Evolutionary conservation across 495 filamentous ascomycete species (phyloP).

Genomic region (Aspergillus homomorphus): DNA sequence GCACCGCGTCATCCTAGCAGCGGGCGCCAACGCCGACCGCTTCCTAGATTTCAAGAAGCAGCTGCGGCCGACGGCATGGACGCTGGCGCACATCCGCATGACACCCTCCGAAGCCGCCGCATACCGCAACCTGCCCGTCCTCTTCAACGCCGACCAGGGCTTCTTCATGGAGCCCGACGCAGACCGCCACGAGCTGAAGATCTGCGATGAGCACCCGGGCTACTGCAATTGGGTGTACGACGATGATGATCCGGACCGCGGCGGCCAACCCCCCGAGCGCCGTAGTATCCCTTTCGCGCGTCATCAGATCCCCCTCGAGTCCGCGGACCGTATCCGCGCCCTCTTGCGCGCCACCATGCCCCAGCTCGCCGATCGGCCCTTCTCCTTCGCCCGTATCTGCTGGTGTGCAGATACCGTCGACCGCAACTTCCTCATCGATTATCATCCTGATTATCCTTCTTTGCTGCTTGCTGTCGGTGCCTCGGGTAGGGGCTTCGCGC

Average conservation of each 20-base stretch:
- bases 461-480: slow-evolving; percentile 50
- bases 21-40: slow-evolving; percentile 45
- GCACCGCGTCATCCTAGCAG: slow-evolving; percentile 42
- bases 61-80: slow-evolving; percentile 53
- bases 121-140: slow-evolving; percentile 47
- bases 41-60: slow-evolving; percentile 52
- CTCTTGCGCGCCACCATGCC: slow-evolving; percentile 51
- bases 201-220: slow-evolving; percentile 56
- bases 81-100: slow-evolving; percentile 49
- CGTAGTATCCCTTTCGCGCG: slow-evolving; percentile 46
- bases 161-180: slow-evolving; percentile 57
- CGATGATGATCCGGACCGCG: slow-evolving; percentile 6
- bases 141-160: slow-evolving; percentile 50
- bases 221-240: slow-evolving; percentile 45
- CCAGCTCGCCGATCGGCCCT: slow-evolving; percentile 43
- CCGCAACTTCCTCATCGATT: slow-evolving; percentile 46
- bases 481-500: slow-evolving; percentile 34
- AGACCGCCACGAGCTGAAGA: slow-evolving; percentile 51
- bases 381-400: slow-evolving; percentile 51
- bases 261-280: slow-evolving; percentile 9
- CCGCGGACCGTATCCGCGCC: slow-evolving; percentile 37
- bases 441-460: slow-evolving; percentile 35
- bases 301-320: slow-evolving; percentile 46
- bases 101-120: slow-evolving; percentile 39
- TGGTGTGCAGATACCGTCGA: slow-evolving; percentile 56